A percentile compares a stretch with the other conserved stretches of the same genome.
phyloP scores from a whole-genome alignment of 305 asterid species.

The Fraxinus baroniana region DNA sequence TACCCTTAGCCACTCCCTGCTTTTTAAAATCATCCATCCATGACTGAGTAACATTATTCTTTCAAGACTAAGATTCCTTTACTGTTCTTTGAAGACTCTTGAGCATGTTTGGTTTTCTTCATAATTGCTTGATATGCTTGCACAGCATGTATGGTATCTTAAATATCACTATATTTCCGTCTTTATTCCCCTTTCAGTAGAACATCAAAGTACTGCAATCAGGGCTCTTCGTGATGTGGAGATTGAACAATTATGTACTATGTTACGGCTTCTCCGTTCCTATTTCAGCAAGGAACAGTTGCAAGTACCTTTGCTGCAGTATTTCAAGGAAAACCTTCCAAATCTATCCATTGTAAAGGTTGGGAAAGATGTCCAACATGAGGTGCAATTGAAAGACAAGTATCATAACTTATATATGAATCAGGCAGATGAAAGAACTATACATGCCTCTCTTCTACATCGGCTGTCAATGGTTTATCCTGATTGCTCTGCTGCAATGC shows the following conservation, averaged over 20 bases:
- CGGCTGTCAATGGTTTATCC: constrained; percentile 58
- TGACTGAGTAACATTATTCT: background rate
- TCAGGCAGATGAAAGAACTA: constrained; percentile 44
- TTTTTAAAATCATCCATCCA: background rate
- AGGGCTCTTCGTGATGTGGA: constrained; percentile 80
- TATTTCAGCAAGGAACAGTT: constrained; percentile 55
- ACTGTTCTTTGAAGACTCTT: background rate
- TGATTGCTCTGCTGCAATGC: constrained; percentile 52
- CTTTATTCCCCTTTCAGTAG: constrained; percentile 44
- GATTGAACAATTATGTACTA: constrained; percentile 58
- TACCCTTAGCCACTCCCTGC: background rate
- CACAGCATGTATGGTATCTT: background rate
- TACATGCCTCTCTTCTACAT: constrained; percentile 65
- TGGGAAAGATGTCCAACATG: constrained; percentile 50
- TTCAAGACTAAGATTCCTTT: background rate
- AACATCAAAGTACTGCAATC: constrained; percentile 66
- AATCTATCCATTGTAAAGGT: constrained; percentile 45
- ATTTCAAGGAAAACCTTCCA: constrained; percentile 64
- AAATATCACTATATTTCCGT: background rate
- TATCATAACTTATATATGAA: constrained; percentile 38
- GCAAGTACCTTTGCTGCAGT: constrained; percentile 55
- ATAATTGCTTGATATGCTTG: background rate
- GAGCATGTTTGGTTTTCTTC: background rate
- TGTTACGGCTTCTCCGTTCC: constrained; percentile 55
- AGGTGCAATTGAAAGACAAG: constrained; percentile 56